Percentiles rank a stretch among this genome's conserved stretches.
phyloP scores from a whole-genome alignment of 768 basidiomycete species.

The Psilocybe tampanensis region DNA sequence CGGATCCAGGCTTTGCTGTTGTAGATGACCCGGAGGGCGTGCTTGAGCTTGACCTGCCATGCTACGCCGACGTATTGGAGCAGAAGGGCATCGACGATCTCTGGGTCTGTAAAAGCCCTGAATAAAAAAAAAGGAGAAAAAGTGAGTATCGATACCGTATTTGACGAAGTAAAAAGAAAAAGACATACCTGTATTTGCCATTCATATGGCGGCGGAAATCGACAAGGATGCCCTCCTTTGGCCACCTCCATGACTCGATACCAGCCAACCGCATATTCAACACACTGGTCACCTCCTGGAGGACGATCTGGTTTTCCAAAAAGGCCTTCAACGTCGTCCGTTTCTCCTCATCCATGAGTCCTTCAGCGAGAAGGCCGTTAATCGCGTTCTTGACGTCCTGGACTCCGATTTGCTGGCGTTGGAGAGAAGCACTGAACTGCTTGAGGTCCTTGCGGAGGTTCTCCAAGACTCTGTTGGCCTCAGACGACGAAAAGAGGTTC shows the following conservation, averaged over 20 bases:
- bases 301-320: slow-evolving; percentile 35
- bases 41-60: slow-evolving; percentile 43
- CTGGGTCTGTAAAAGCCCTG: slow-evolving; percentile 47
- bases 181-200: slow-evolving; percentile 43
- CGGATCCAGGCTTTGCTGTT: slow-evolving; percentile 13
- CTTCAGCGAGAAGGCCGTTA: slow-evolving; percentile 34
- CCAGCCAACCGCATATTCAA: slow-evolving; percentile 47
- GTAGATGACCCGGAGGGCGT: slow-evolving; percentile 20
- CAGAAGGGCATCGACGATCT: slow-evolving; percentile 46
- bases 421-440: slow-evolving; percentile 28
- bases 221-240: slow-evolving; percentile 38
- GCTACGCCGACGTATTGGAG: slow-evolving; percentile 45
- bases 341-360: slow-evolving; percentile 43
- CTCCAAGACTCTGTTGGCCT: slow-evolving; percentile 30
- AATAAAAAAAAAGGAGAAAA: slow-evolving; percentile 30
- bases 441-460: slow-evolving; percentile 31
- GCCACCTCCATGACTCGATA: slow-evolving; percentile 47
- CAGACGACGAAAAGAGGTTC: slow-evolving; percentile 36
- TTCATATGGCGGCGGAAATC: slow-evolving; percentile 51
- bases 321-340: slow-evolving; percentile 43
- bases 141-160: not conserved
- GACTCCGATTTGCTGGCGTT: slow-evolving; percentile 23
- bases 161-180: not conserved
- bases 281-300: slow-evolving; percentile 45
- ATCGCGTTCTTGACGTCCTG: slow-evolving; percentile 33